Base-by-base conservation (phyloP, 2,329 filamentous ascomycete species). In the Ophiostoma sp. region DNA sequence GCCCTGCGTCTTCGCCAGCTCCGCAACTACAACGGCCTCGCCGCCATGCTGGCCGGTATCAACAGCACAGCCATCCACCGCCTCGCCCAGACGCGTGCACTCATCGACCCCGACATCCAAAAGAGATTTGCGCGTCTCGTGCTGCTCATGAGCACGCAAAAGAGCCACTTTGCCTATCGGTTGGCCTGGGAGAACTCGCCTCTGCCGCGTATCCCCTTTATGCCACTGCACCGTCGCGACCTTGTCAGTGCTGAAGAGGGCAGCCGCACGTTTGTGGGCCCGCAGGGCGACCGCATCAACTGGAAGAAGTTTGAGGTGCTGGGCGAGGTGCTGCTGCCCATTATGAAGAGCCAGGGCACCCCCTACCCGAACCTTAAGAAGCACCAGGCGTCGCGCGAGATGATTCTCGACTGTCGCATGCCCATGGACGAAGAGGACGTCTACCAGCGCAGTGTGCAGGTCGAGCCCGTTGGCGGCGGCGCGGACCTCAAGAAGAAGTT, bases 301-400 rank as follows among this genome's bases (percentile, higher is more conserved):
- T 99, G 96, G 96, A 94, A 92, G 82, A 99, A 99, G 80, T 99
- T 98, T 78, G 95, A 98, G 82, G 92, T 99, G 42, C 90, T 98
- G 82, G 95, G 95, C 7, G 95, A 98, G 78, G 93, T 98, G 5
- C 88, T 98, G 71, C 86, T 98, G 74, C 92, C 93, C 1, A 91
- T 99, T 72, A 97, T 98, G 88, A 92, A 91, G 82, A 97, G 95
- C 78, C 95, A 98, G 82, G 92, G 93, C 71, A 90, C 90, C 68
- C 91, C 94, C 5, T 98, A 98, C 78, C 88, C 90, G 33, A 92
- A 91, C 75, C 84, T 95, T 75, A 84, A 85, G 45, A 90, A 87
- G 78, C 91, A 92, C 78, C 91, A 95, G 74, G 86, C 88, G 71
- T 89, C 93, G 4, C 87, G 91, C 78, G 90, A 93, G 77, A 82